Evolutionary conservation across 2,329 filamentous ascomycete species (phyloP).

Genomic region (Verruconis gallopava): DNA sequence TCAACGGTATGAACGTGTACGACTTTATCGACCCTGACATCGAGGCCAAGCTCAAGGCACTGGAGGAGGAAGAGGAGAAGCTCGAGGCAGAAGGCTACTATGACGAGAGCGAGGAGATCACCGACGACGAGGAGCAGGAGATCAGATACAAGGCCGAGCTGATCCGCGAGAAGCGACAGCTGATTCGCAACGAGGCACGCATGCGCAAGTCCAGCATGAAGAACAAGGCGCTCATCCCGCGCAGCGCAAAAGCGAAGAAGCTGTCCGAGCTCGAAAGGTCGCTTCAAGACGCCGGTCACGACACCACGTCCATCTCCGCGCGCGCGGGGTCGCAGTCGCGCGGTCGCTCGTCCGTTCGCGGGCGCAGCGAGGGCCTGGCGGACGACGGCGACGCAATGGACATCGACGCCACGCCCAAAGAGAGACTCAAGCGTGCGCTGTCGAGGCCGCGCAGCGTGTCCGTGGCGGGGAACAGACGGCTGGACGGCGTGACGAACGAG

Average conservation of each 20-base stretch:
- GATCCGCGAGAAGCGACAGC: constrained; percentile 84
- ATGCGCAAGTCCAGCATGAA: constrained; percentile 86
- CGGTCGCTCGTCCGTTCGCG: constrained; percentile 32
- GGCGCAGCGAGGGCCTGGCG: constrained; percentile 37
- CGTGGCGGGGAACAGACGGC: constrained; percentile 47
- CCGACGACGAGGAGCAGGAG: constrained; percentile 80
- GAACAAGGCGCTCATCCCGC: constrained; percentile 88
- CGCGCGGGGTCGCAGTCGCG: constrained; percentile 60
- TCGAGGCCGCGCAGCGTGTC: constrained; percentile 54
- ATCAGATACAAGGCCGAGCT: constrained; percentile 83
- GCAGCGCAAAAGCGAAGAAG: constrained; percentile 66
- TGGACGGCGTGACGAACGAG: constrained; percentile 63
- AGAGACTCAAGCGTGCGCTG: constrained; percentile 44
- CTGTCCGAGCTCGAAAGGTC: constrained; percentile 78
- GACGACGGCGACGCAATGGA: constrained; percentile 67
- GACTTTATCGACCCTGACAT: constrained; percentile 97
- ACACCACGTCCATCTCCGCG: constrained; percentile 60
- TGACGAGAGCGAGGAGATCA: constrained; percentile 61
- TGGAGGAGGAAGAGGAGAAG: constrained; percentile 92
- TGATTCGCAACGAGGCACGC: constrained; percentile 87
- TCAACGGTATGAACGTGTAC: constrained; percentile 93
- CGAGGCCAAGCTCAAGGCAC: constrained; percentile 75
- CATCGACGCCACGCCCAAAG: constrained; percentile 29
- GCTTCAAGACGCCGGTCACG: constrained; percentile 73
- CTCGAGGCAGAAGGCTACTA: constrained; percentile 89